Conservation (phyloP, 1,284 basidiomycete species). For the Trametes versicolor region DNA sequence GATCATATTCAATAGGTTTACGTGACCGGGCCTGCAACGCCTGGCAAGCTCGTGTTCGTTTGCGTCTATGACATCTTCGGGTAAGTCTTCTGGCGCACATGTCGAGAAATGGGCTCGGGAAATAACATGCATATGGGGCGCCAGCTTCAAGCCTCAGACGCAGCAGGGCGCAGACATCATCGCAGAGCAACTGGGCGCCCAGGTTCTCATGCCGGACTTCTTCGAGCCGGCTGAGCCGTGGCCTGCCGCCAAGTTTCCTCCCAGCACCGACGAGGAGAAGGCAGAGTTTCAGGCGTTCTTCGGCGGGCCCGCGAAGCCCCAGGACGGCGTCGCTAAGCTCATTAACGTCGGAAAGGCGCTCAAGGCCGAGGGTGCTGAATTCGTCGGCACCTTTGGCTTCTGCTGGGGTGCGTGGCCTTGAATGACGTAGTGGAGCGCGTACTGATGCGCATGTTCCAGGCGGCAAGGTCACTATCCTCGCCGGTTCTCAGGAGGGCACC, state of each 20-base stretch:
- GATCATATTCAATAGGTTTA: slow-evolving; percentile 51
- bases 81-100: slow-evolving; percentile 42
- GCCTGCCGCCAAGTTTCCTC: slow-evolving; percentile 61
- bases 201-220: slow-evolving; percentile 74
- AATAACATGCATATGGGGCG: neutral
- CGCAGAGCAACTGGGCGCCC: slow-evolving; percentile 57
- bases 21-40: slow-evolving; percentile 57
- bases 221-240: slow-evolving; percentile 64
- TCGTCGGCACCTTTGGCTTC: slow-evolving; percentile 62
- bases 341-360: slow-evolving; percentile 55
- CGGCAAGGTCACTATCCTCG: slow-evolving; percentile 62
- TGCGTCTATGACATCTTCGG: slow-evolving; percentile 76
- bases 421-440: slow-evolving; percentile 9
- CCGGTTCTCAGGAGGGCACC: slow-evolving; percentile 46
- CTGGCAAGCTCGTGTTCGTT: slow-evolving; percentile 60
- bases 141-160: slow-evolving; percentile 64
- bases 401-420: slow-evolving; percentile 60
- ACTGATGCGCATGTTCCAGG: slow-evolving; percentile 43
- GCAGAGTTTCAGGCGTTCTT: slow-evolving; percentile 64
- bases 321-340: slow-evolving; percentile 55
- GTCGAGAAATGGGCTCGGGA: slow-evolving; percentile 14
- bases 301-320: slow-evolving; percentile 57
- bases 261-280: slow-evolving; percentile 60
- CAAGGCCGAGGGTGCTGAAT: slow-evolving; percentile 55
- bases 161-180: slow-evolving; percentile 73